Evolutionary conservation across 208 protist genomes (phyloP).

Genomic region (Trichomonas vaginalis): DNA sequence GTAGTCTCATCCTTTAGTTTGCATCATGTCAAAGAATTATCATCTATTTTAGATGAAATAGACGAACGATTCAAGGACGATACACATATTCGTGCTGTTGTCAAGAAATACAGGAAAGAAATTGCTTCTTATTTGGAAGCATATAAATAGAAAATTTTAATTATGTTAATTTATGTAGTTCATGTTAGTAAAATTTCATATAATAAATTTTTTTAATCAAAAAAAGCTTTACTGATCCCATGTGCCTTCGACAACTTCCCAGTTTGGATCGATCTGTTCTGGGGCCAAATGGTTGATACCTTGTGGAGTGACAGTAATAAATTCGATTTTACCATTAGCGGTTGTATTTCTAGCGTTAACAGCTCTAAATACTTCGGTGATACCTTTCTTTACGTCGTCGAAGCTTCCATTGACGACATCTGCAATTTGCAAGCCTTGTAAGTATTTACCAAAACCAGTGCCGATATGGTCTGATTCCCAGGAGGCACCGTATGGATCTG

Average conservation of each 20-base stretch:
- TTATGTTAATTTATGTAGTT: not conserved
- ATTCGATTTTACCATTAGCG: not conserved
- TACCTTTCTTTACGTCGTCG: not conserved
- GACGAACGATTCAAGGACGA: not conserved
- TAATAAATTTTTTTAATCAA: not conserved
- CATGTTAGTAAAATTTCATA: not conserved
- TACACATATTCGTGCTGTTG: not conserved
- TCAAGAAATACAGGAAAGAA: not conserved
- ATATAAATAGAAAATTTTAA: not conserved
- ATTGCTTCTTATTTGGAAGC: not conserved
- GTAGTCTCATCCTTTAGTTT: not conserved
- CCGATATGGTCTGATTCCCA: not conserved
- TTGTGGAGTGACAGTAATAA: not conserved
- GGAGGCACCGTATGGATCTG: not conserved
- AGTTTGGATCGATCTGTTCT: not conserved
- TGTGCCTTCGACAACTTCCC: not conserved
- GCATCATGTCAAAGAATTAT: not conserved
- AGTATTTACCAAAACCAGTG: not conserved
- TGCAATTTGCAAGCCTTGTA: not conserved
- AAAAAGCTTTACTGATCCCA: not conserved
- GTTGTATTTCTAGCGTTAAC: not conserved
- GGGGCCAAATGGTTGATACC: not conserved
- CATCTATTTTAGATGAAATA: not conserved
- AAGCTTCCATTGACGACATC: not conserved
- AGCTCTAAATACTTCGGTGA: not conserved